These are phyloP conservation scores for Sequoia sempervirens DNA, from an alignment of 75 land plant species.

Conservation along the genomic window DNA sequence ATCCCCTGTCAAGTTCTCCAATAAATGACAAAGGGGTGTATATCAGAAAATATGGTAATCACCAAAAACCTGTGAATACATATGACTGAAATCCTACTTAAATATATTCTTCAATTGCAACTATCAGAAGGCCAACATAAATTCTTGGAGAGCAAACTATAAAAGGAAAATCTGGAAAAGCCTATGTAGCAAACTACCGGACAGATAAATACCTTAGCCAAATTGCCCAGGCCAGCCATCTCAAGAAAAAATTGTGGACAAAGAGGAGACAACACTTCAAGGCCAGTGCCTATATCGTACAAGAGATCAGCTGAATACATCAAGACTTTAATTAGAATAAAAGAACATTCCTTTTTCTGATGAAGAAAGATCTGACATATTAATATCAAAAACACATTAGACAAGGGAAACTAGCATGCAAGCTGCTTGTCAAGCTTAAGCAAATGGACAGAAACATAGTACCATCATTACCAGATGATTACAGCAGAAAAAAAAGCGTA, in stretches of 20 bases:
- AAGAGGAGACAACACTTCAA: constrained; percentile 90
- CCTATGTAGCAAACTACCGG: neutral
- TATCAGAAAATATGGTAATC: neutral
- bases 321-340: neutral
- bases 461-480: neutral
- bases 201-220: constrained; percentile 75
- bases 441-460: neutral
- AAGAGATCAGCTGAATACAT: constrained; percentile 78
- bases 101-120: neutral
- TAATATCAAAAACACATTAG: neutral
- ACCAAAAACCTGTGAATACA: neutral
- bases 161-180: neutral
- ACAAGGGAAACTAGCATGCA: neutral
- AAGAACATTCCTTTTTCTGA: neutral
- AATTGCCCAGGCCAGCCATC: constrained; percentile 92
- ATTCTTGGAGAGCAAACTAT: neutral
- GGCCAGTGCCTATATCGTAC: constrained; percentile 90
- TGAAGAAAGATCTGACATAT: neutral
- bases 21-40: neutral
- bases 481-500: neutral
- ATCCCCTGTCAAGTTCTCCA: constrained; percentile 58
- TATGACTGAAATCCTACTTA: constrained; percentile 2
- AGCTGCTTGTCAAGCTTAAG: neutral
- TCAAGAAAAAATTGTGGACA: constrained; percentile 96
- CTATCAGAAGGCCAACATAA: constrained; percentile 1